These are phyloP conservation scores for Trebouxia gelatinosa DNA, from an alignment of 163 green algal genomes.

Conservation along the genomic window DNA sequence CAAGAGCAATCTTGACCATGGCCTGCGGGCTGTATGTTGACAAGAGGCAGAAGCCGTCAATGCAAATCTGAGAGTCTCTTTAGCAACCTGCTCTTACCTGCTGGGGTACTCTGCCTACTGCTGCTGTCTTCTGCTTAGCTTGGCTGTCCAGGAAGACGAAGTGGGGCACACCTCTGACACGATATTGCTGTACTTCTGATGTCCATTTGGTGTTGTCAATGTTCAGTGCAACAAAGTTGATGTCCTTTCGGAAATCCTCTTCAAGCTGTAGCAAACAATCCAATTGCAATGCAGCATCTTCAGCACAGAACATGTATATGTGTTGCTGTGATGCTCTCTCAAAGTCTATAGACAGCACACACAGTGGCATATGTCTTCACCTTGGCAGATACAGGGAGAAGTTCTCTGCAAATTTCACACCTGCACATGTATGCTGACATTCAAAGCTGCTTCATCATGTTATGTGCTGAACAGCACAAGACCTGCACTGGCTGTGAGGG, in stretches of 20 bases:
- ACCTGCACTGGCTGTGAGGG: too few relatives aligned
- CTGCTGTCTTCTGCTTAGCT: constrained; percentile 62
- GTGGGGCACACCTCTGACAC: constrained; percentile 89
- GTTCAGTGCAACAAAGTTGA: constrained; percentile 99
- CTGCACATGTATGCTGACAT: constrained; percentile 20
- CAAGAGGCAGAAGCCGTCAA: background rate
- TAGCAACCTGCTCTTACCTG: constrained; percentile 31
- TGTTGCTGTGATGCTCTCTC: background rate
- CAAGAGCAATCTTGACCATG: background rate
- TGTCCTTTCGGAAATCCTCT: constrained; percentile 65
- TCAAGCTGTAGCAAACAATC: constrained; percentile 59
- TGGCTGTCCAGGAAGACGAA: constrained; percentile 80
- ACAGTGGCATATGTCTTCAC: too few relatives aligned
- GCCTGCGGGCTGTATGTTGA: background rate
- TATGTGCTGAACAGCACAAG: background rate
- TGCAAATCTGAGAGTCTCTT: background rate
- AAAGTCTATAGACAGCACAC: too few relatives aligned
- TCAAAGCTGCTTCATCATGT: too few relatives aligned
- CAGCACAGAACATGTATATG: background rate
- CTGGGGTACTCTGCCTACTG: constrained; percentile 70
- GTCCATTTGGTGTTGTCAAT: constrained; percentile 95
- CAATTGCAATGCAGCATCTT: too few relatives aligned
- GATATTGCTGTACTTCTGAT: constrained; percentile 79
- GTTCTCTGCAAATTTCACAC: constrained; percentile 86
- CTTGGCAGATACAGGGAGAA: constrained; percentile 67